Evolutionary conservation across 225 moss, liverwort and hornwort genomes (phyloP).

Genomic region (Pseudisothecium myosuroides): DNA sequence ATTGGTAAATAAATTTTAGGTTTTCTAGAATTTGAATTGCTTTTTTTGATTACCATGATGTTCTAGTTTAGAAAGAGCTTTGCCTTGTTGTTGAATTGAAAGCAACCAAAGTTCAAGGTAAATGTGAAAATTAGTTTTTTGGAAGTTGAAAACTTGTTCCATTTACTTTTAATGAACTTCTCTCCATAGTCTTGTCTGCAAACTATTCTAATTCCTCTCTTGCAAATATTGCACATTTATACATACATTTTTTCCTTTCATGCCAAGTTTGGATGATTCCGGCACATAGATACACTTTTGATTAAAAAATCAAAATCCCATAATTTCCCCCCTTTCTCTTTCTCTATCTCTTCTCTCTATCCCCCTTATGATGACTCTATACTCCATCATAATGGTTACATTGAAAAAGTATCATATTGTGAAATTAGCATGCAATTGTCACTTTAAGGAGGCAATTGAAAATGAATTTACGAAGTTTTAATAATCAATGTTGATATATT

Average conservation of each 20-base stretch:
- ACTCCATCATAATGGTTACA: rapidly evolving
- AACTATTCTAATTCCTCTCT: rapidly evolving
- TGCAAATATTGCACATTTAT: not conserved
- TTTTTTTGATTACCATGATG: rapidly evolving
- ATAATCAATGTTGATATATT: not conserved
- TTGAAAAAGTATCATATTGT: too few species aligned
- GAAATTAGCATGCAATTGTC: too few species aligned
- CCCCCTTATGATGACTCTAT: too few species aligned
- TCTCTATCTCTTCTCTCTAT: not conserved
- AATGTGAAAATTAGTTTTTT: not conserved
- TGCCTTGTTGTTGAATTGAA: not conserved
- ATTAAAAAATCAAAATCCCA: too few species aligned
- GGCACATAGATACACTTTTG: rapidly evolving
- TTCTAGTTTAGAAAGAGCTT: not conserved
- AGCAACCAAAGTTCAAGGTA: not conserved
- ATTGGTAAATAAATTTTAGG: not conserved
- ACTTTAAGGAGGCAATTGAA: not conserved
- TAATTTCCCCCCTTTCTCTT: too few species aligned
- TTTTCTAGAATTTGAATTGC: not conserved
- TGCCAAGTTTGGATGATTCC: not conserved
- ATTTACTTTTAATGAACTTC: not conserved
- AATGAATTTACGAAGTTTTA: not conserved
- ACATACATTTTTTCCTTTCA: too few species aligned
- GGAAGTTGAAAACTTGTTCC: not conserved
- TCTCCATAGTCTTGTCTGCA: not conserved